Evolutionary conservation across 768 basidiomycete species (phyloP).

Genomic region (Mycena galopus): DNA sequence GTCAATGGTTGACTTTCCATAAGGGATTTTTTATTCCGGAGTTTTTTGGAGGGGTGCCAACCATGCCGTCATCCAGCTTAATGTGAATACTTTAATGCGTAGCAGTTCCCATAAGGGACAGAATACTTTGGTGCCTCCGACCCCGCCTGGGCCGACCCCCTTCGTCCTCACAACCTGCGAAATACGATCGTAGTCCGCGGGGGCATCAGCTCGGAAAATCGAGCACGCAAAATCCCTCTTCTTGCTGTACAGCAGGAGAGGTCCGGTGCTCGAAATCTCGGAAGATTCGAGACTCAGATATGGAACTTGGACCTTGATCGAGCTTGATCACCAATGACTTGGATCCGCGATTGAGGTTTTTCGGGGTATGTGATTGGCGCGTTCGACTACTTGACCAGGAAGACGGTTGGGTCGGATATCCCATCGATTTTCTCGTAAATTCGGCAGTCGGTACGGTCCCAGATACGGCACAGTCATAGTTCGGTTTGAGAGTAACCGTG

Average conservation of each 20-base stretch:
- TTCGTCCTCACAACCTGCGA: constrained; percentile 53
- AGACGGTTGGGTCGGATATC: constrained; percentile 21
- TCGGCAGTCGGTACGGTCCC: constrained; percentile 40
- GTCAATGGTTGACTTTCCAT: too few relatives aligned
- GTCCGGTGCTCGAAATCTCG: too few relatives aligned
- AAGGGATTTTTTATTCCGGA: too few relatives aligned
- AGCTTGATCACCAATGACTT: constrained; percentile 57
- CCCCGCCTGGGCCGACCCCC: too few relatives aligned
- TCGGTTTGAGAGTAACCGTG: constrained; percentile 62
- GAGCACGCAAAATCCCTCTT: constrained; percentile 66
- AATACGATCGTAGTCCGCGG: constrained; percentile 56
- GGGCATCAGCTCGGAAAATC: constrained; percentile 48
- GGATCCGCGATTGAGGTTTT: constrained; percentile 31
- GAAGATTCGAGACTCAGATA: background rate
- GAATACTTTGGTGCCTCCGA: constrained; percentile 37
- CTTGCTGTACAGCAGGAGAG: constrained; percentile 64
- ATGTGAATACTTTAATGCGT: too few relatives aligned
- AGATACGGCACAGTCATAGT: constrained; percentile 47
- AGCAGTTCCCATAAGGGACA: too few relatives aligned
- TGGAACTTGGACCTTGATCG: constrained; percentile 57
- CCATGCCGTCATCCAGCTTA: too few relatives aligned
- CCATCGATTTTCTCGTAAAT: constrained; percentile 1
- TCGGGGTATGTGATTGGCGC: constrained; percentile 31
- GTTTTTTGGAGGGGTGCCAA: too few relatives aligned
- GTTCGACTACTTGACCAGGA: constrained; percentile 15